Evolutionary conservation across 208 protist species (phyloP), one percentile per base, ranked within the genome.

Genomic region (Acanthamoeba divionensis): DNA sequence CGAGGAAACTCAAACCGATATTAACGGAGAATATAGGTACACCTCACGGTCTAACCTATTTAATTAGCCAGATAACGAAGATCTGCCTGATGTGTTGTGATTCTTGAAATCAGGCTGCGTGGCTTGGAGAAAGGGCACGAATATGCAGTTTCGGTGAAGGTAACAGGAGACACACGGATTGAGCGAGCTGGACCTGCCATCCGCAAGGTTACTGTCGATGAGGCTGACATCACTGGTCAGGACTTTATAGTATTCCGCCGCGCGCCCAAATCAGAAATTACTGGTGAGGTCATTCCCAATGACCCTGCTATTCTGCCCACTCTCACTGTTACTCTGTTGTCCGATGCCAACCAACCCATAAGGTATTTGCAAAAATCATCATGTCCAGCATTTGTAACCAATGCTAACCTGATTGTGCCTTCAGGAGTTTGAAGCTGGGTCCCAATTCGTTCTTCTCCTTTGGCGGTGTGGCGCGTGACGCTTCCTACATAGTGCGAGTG

Each of bases 241-340:
- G 57, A 67, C 55, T 87, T 87, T 31, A 21, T 87, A 9, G 79
- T 87, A 26, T 87, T 87, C 45, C 79, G 79, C 26, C 57, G 55
- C 15, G 26, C 36, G 10, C 50, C 50, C 38, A 87, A 63, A 44
- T 69, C 55, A 36, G 79, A 87, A 24, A 41, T 87, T 31, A 87
- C 79, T 29, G 79, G 79, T 31, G 79, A 87, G 41, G 79, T 87
- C 41, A 67, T 13, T 26, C 55, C 79, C 55, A 31, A 4, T 44
- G 55, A 63, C 31, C 31, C 55, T n/a, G 55, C 48, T 44, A 60
- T 67, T 7, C 79, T 87, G 24, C 52, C 79, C 31, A 87, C 79
- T 0, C 50, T 87, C 18, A 87, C 44, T 33, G 75, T 86, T 41
- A 41, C 36, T 41, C 36, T 41, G 36, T 41, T 41, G 36, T 41